Base-by-base conservation (phyloP, 768 basidiomycete species). In the Stropharia rugosoannulata region DNA sequence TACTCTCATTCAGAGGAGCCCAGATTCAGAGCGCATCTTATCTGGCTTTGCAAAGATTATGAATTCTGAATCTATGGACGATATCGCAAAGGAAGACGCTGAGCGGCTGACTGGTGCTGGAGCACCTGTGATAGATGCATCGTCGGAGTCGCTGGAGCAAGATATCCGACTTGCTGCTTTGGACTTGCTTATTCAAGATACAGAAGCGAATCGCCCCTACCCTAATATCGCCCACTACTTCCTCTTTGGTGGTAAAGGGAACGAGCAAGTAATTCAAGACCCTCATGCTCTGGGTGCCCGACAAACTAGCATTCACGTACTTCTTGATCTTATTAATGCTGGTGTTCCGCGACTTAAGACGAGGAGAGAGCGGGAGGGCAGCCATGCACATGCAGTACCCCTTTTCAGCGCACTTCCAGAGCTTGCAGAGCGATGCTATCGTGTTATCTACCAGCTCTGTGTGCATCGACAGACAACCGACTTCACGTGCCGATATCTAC, bases 191-290 rank as follows among this genome's bases (percentile, higher is more conserved):
- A 82, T 93, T 40, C 83, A 84, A 55, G 90, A 88, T 56, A 94
- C 94, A 0, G 74, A 80, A n/a, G 67, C 72, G 0, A 79, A 75
- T 42, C 72, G 80, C 8, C 70, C 83, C 0, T 91, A 84, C 61
- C 94, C 95, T 5, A 97, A 95, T 62, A 65, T 96, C 16, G 89
- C 90, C 0, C 95, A 97, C 70, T 90, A 92, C 72, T 73, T 98
- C 10, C 79, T 97, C 18, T 91, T 95, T 63, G 89, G 90, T 18
- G 75, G 79, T 3, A 68, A 77, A 1, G 76, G 76, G n/a, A 73
- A 74, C 7, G 83, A 86, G 27, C 76, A 86, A 54, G 81, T 82
- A 54, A 86, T 93, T 29, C 85, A 90, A 62, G 90, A 92, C 65
- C 90, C 90, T 2, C 83, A 84, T 63, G 90, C 90, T 5, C 77